phyloP scores from a whole-genome alignment of 805 yeast species.

The Starmerella scarabaei region DNA sequence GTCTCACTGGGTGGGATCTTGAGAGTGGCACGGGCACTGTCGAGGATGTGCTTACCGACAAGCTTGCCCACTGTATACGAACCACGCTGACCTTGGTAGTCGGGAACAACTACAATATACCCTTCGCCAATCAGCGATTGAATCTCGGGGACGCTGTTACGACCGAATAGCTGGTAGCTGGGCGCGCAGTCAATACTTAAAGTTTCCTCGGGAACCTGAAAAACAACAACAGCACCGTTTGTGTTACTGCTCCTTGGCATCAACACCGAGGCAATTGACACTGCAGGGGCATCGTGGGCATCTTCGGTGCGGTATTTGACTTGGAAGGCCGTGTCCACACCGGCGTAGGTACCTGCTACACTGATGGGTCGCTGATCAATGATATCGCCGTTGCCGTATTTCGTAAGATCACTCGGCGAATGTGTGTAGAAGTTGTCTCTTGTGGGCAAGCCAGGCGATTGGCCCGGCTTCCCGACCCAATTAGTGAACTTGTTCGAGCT shows the following conservation, averaged over 20 bases:
- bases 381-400: conserved; percentile 14
- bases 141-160: conserved; percentile 10
- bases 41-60: conserved; percentile 23
- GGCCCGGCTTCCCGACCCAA: conserved; percentile 16
- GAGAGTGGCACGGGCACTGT: conserved; percentile 23
- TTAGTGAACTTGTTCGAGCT: conserved; percentile 1
- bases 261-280: conserved; percentile 24
- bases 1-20: conserved; percentile 4
- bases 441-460: conserved; percentile 9
- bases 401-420: conserved; percentile 3
- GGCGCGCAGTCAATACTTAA: conserved; percentile 19
- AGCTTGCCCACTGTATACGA: conserved; percentile 19
- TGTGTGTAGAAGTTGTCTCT: conserved; percentile 17
- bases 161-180: conserved; percentile 15
- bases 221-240: conserved; percentile 15
- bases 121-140: conserved; percentile 18
- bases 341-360: conserved; percentile 13
- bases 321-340: conserved; percentile 14
- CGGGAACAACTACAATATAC: conserved; percentile 20
- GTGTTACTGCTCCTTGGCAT: conserved; percentile 16
- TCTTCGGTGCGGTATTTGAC: conserved; percentile 21
- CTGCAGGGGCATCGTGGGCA: conserved; percentile 21
- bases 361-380: conserved; percentile 12
- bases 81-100: conserved; percentile 20
- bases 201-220: conserved; percentile 21